phyloP scores from a whole-genome alignment of 306 rosid genomes.

The Corylus avellana region DNA sequence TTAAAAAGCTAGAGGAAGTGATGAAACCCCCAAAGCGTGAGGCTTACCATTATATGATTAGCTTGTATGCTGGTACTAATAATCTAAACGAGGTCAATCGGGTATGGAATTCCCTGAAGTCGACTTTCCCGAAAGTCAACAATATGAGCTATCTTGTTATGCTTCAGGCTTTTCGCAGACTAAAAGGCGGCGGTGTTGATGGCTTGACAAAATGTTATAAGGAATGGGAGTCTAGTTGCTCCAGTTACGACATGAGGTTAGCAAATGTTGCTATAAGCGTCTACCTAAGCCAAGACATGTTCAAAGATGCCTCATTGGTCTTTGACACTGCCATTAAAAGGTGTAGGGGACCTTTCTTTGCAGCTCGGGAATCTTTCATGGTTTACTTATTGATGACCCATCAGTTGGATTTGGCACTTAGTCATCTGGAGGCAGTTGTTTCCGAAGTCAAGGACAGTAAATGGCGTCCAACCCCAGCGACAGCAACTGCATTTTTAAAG shows the following conservation, averaged over 20 bases:
- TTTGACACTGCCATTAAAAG: conserved; percentile 52
- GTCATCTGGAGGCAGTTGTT: conserved; percentile 51
- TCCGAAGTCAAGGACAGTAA: conserved; percentile 39
- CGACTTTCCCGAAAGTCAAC: conserved; percentile 46
- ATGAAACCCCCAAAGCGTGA: conserved; percentile 45
- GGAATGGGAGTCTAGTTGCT: conserved; percentile 73
- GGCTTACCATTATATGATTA: conserved; percentile 62
- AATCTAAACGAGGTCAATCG: conserved; percentile 61
- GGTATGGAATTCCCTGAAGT: conserved; percentile 62
- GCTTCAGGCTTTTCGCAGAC: conserved; percentile 69
- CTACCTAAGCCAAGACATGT: conserved; percentile 55
- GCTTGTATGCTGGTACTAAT: conserved; percentile 65
- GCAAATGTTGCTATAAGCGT: conserved; percentile 41
- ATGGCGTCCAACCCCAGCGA: conserved; percentile 49
- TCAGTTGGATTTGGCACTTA: conserved; percentile 50
- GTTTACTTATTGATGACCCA: conserved; percentile 45
- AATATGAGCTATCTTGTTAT: conserved; percentile 60
- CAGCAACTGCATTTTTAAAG: conserved; percentile 50
- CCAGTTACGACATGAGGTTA: conserved; percentile 56
- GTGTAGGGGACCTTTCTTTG: conserved; percentile 51
- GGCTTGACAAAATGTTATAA: conserved; percentile 53
- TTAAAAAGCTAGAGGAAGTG: conserved; percentile 49
- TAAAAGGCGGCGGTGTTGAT: conserved; percentile 64
- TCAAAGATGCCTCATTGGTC: conserved; percentile 56
- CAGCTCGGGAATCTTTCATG: conserved; percentile 62